phyloP scores from a whole-genome alignment of 345 rosid genomes.

The Corchorus capsularis region DNA sequence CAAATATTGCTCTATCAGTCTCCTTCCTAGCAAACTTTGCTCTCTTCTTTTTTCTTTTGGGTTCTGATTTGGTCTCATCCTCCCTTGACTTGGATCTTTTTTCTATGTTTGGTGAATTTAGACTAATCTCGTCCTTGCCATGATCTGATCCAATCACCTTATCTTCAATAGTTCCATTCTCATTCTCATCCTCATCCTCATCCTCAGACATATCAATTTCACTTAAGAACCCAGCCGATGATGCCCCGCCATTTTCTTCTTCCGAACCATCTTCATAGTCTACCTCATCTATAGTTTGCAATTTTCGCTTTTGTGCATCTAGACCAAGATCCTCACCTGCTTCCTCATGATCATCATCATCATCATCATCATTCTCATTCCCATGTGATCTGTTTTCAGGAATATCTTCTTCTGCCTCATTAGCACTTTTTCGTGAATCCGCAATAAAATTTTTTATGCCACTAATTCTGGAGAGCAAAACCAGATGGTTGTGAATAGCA shows the following conservation, averaged over 20 bases:
- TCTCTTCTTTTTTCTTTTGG: slow-evolving; percentile 39
- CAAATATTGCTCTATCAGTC: slow-evolving; percentile 52
- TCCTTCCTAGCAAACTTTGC: slow-evolving; percentile 24
- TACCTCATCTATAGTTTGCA: slow-evolving; percentile 63
- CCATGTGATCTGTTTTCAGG: slow-evolving; percentile 34
- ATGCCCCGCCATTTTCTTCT: slow-evolving; percentile 43
- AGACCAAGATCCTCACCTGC: slow-evolving; percentile 80
- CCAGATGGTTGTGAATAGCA: slow-evolving; percentile 71
- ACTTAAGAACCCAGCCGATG: slow-evolving; percentile 33
- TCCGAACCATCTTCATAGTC: slow-evolving; percentile 73
- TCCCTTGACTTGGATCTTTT: slow-evolving; percentile 29
- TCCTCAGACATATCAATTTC: slow-evolving; percentile 32
- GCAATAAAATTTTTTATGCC: slow-evolving; percentile 57
- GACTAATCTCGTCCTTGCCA: slow-evolving; percentile 22
- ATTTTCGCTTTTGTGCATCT: slow-evolving; percentile 60
- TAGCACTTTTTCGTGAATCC: slow-evolving; percentile 40
- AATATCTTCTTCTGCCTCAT: slow-evolving; percentile 50
- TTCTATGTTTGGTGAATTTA: slow-evolving; percentile 12
- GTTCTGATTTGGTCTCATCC: slow-evolving; percentile 33
- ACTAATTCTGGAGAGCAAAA: slow-evolving; percentile 63
- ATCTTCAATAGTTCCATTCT: slow-evolving; percentile 41
- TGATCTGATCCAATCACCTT: slow-evolving; percentile 24
- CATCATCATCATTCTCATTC: slow-evolving; percentile 39
- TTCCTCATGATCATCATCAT: slow-evolving; percentile 46
- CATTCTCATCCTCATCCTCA: slow-evolving; percentile 40